Evolutionary conservation across 1,284 basidiomycete species (phyloP).

Genomic region (Omphalotus olearius): DNA sequence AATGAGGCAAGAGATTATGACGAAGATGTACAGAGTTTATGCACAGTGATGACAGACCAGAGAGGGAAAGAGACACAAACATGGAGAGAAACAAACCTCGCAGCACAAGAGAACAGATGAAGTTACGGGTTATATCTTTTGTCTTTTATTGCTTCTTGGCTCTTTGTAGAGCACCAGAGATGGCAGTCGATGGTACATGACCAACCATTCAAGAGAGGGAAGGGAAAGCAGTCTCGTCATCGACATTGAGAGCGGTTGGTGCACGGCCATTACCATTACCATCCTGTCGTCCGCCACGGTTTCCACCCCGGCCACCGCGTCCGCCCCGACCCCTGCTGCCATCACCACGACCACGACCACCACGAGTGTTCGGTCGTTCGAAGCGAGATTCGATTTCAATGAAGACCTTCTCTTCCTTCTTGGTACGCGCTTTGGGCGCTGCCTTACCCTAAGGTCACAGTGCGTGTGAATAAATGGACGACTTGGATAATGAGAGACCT

Average conservation of each 20-base stretch:
- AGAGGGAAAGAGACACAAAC: no score
- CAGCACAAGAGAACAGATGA: no score
- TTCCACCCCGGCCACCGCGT: slow-evolving; percentile 33
- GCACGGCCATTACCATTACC: slow-evolving; percentile 24
- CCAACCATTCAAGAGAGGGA: slow-evolving; percentile 54
- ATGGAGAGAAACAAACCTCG: no score
- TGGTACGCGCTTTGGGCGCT: slow-evolving; percentile 55
- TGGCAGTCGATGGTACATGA: slow-evolving; percentile 1
- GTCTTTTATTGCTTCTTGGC: no score
- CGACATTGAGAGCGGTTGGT: slow-evolving; percentile 35
- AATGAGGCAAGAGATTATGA: no score
- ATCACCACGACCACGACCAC: slow-evolving; percentile 47
- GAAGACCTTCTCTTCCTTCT: slow-evolving; percentile 78
- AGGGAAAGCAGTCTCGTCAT: slow-evolving; percentile 82
- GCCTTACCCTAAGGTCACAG: slow-evolving; percentile 44
- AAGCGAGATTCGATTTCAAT: slow-evolving; percentile 77
- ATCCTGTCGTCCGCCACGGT: slow-evolving; percentile 27
- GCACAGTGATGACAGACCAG: no score
- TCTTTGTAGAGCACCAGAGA: slow-evolving; percentile 5
- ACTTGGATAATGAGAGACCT: slow-evolving; percentile 11
- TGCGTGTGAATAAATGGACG: slow-evolving; percentile 11
- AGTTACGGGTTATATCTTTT: no score
- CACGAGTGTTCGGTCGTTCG: slow-evolving; percentile 63
- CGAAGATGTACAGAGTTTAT: no score
- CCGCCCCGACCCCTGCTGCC: slow-evolving; percentile 40